These are phyloP conservation scores for Acer yangbiense DNA, from an alignment of 345 rosid species.

Conservation along the genomic window DNA sequence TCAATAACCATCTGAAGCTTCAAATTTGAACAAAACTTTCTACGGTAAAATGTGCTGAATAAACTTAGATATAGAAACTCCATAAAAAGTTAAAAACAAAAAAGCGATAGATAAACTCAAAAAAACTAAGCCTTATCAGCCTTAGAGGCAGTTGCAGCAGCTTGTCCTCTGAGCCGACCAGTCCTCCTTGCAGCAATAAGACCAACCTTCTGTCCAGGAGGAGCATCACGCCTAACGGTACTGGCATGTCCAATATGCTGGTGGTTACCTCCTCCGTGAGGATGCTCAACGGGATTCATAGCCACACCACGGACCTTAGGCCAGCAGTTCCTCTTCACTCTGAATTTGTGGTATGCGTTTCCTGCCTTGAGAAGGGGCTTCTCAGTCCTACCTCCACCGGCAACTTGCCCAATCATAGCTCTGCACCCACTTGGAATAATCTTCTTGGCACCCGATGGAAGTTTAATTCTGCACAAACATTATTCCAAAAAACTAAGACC, in stretches of 20 bases:
- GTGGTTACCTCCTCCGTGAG: conserved; percentile 60
- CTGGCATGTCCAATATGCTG: conserved; percentile 58
- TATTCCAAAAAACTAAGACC: background rate
- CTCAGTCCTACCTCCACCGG: conserved; percentile 57
- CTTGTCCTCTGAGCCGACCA: conserved; percentile 47
- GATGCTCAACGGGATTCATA: conserved; percentile 62
- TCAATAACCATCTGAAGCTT: background rate
- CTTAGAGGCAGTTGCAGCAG: conserved; percentile 42
- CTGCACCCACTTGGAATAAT: conserved; percentile 50
- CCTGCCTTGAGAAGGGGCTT: conserved; percentile 57
- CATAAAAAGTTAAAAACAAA: background rate
- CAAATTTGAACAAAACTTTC: conserved; percentile 19
- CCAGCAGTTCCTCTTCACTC: conserved; percentile 63
- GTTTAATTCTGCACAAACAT: conserved; percentile 36
- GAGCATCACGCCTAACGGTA: conserved; percentile 54
- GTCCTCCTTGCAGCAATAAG: conserved; percentile 57
- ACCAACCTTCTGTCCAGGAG: conserved; percentile 59
- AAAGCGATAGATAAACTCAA: background rate
- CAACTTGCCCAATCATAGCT: conserved; percentile 55
- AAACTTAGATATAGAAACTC: background rate
- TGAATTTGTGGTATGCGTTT: conserved; percentile 51
- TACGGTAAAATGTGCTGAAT: background rate
- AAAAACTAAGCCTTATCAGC: conserved; percentile 31
- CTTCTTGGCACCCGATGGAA: conserved; percentile 55
- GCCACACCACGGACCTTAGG: conserved; percentile 64